Evolutionary conservation across 2,329 filamentous ascomycete genomes (phyloP).

Genomic region (Bipolaris bicolor): DNA sequence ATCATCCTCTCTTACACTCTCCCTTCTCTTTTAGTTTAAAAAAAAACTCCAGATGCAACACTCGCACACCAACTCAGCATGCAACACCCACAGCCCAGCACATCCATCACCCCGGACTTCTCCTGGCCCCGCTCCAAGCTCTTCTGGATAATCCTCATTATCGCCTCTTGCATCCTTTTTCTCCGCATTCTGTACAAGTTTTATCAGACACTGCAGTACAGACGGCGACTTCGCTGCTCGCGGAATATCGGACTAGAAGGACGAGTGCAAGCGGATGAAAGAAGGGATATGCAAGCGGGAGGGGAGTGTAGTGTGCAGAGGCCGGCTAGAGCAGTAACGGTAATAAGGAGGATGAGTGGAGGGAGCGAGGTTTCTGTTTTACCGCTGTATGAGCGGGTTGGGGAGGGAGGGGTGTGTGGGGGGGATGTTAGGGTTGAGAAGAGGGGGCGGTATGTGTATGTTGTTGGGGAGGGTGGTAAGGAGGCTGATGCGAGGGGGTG

Average conservation of each 20-base stretch:
- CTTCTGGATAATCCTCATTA: slow-evolving; percentile 5
- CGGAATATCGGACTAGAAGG: not conserved
- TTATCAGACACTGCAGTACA: not conserved
- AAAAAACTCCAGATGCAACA: too few species aligned
- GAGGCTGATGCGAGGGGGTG: too few species aligned
- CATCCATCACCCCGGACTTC: not conserved
- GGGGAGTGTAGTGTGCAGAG: not conserved
- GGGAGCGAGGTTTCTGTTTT: slow-evolving; percentile 5
- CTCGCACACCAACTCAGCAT: not conserved
- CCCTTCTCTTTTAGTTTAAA: too few species aligned
- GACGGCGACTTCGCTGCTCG: not conserved
- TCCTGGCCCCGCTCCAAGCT: slow-evolving; percentile 2
- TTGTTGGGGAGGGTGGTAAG: not conserved
- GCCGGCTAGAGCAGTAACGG: not conserved
- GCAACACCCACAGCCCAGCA: not conserved
- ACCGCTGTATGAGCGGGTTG: slow-evolving; percentile 6
- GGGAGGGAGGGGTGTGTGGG: not conserved
- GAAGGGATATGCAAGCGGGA: not conserved
- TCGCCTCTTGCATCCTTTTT: not conserved
- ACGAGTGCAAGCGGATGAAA: too few species aligned
- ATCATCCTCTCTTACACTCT: too few species aligned
- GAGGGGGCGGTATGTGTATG: slow-evolving; percentile 10
- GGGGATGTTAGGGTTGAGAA: slow-evolving; percentile 4
- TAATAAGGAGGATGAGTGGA: not conserved
- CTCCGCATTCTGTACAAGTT: slow-evolving; percentile 1